These are phyloP conservation scores for Exophiala sp. DNA, from an alignment of 2,329 filamentous ascomycete genomes.

Conservation along the genomic window DNA sequence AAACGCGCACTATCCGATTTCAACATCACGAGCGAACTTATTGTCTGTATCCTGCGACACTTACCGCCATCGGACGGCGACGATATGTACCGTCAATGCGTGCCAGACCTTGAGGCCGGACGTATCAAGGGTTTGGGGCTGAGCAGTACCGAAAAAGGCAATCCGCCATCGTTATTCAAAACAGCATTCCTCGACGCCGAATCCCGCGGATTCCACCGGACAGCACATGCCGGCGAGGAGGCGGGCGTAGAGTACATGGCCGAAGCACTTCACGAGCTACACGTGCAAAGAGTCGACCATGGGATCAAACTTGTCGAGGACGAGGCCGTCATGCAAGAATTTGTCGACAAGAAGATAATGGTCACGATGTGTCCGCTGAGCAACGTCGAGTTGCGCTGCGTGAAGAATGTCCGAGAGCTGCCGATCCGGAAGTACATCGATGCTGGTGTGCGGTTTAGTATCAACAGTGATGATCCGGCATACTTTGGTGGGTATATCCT, in stretches of 20 bases:
- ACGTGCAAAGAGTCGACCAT: conserved; percentile 68
- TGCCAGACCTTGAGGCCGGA: conserved; percentile 45
- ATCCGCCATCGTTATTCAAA: conserved; percentile 57
- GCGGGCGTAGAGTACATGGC: conserved; percentile 65
- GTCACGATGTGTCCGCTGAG: conserved; percentile 71
- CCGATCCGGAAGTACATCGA: conserved; percentile 64
- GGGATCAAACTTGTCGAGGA: conserved; percentile 65
- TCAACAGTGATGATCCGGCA: conserved; percentile 72
- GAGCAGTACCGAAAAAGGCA: conserved; percentile 59
- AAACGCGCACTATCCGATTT: conserved; percentile 59
- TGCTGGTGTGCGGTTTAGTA: conserved; percentile 62
- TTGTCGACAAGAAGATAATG: conserved; percentile 57
- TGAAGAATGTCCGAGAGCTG: conserved; percentile 51
- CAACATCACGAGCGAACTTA: conserved; percentile 62
- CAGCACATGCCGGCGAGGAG: conserved; percentile 74
- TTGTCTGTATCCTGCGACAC: conserved; percentile 66
- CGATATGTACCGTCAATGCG: conserved; percentile 22
- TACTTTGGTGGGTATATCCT: conserved; percentile 74
- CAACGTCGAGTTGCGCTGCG: conserved; percentile 63
- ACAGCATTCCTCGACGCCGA: conserved; percentile 58
- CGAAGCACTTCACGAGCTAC: conserved; percentile 59
- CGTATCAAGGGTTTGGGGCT: conserved; percentile 63
- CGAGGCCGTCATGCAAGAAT: conserved; percentile 53
- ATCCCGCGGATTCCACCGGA: conserved; percentile 56
- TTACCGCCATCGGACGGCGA: conserved; percentile 20